Conservation (phyloP, 495 filamentous ascomycete species). For the Schizothecium vesticola region DNA sequence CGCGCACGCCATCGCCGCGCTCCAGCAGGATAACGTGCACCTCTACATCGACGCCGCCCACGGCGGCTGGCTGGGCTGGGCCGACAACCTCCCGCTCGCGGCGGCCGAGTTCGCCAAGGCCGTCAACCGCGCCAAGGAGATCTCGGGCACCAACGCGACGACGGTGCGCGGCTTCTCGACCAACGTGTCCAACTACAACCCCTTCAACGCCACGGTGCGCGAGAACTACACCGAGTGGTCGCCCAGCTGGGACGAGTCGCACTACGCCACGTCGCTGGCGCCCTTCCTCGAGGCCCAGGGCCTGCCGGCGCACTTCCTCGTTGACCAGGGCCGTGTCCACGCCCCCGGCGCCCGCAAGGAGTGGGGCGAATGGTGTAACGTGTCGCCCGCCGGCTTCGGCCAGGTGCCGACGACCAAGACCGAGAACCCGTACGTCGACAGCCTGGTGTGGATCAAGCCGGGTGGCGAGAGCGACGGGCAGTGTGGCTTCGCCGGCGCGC, state of each 20-base stretch:
- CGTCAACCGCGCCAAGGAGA: conserved; percentile 49
- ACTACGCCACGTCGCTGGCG: conserved; percentile 58
- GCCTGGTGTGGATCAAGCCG: conserved; percentile 75
- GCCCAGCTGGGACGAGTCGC: conserved; percentile 55
- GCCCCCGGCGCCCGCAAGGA: conserved; percentile 53
- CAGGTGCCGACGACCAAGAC: conserved; percentile 55
- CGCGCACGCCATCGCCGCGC: conserved; percentile 50
- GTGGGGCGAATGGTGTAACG: conserved; percentile 77
- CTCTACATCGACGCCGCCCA: conserved; percentile 60
- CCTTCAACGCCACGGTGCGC: conserved; percentile 43
- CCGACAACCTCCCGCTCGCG: conserved; percentile 57
- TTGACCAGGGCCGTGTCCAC: conserved; percentile 40
- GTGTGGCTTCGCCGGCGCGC: conserved; percentile 56
- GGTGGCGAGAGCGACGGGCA: conserved; percentile 71
- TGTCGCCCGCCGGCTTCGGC: conserved; percentile 61
- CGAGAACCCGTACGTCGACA: conserved; percentile 57
- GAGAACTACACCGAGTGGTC: conserved; percentile 42
- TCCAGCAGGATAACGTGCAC: conserved; percentile 54
- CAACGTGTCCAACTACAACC: conserved; percentile 76
- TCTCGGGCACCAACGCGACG: conserved; percentile 8
- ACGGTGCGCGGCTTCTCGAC: conserved; percentile 62
- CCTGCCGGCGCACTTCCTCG: conserved; percentile 60
- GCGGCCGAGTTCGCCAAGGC: conserved; percentile 56
- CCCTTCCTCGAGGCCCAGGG: conserved; percentile 54
- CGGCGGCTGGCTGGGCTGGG: conserved; percentile 74